phyloP scores from a whole-genome alignment of 2,329 filamentous ascomycete genomes.

The Aspergillus sclerotialis region DNA sequence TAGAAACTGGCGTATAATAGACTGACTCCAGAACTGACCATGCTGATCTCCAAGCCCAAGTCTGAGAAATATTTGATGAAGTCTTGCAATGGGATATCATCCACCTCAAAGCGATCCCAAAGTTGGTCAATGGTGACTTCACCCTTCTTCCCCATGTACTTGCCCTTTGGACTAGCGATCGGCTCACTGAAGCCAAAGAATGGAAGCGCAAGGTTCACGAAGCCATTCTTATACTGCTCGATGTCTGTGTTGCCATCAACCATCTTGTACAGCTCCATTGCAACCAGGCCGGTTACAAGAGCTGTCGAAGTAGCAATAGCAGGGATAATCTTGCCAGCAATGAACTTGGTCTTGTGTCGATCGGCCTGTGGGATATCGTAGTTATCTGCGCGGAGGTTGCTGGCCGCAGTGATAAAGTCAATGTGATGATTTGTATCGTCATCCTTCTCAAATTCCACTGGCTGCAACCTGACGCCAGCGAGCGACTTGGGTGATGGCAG shows the following conservation, averaged over 20 bases:
- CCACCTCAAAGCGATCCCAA: slow-evolving; percentile 93
- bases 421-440: slow-evolving; percentile 98
- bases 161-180: slow-evolving; percentile 86
- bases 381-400: slow-evolving; percentile 93
- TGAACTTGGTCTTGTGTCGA: slow-evolving; percentile 98
- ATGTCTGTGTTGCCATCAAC: slow-evolving; percentile 93
- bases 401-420: slow-evolving; percentile 96
- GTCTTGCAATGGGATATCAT: slow-evolving; percentile 75
- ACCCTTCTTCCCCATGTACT: slow-evolving; percentile 70
- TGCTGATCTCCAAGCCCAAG: slow-evolving; percentile 74
- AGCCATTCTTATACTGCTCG: slow-evolving; percentile 99
- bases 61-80: slow-evolving; percentile 76
- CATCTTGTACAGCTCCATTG: slow-evolving; percentile 92
- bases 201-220: slow-evolving; percentile 89
- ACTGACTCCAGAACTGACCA: slow-evolving; percentile 97
- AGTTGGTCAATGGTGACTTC: slow-evolving; percentile 85
- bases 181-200: slow-evolving; percentile 99
- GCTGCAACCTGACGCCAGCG: slow-evolving; percentile 78
- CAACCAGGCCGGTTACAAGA: slow-evolving; percentile 85
- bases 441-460: slow-evolving; percentile 98
- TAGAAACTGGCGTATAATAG: slow-evolving; percentile 93
- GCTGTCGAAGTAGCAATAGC: slow-evolving; percentile 97
- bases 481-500: slow-evolving; percentile 74
- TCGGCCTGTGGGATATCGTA: slow-evolving; percentile 94
- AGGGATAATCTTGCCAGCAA: slow-evolving; percentile 98